Evolutionary conservation across 306 rosid species (phyloP).

Genomic region (Biancaea sappan): DNA sequence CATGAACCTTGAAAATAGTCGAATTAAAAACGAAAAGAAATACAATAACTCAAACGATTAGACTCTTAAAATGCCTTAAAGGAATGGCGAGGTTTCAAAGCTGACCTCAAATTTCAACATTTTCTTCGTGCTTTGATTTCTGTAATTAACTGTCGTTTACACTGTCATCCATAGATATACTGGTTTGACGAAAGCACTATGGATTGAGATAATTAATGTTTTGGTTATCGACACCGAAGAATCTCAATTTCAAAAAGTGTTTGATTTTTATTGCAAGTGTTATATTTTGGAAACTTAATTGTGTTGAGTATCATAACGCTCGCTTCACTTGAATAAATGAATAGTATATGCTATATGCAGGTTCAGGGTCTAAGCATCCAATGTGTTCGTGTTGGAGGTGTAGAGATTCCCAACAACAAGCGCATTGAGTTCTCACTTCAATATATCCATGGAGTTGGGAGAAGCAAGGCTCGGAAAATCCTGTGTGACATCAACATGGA

Average conservation of each 20-base stretch:
- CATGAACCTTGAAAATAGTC: background rate
- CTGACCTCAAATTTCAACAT: background rate
- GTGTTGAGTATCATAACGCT: too few relatives aligned
- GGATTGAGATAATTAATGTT: background rate
- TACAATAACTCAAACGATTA: background rate
- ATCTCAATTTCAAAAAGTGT: background rate
- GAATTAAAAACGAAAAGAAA: background rate
- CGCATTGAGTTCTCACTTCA: conserved; percentile 81
- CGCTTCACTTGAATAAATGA: too few relatives aligned
- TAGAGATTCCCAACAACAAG: conserved; percentile 91
- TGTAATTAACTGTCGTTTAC: background rate
- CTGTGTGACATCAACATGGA: conserved; percentile 66
- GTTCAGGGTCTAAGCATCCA: conserved; percentile 58
- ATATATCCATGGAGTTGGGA: conserved; percentile 91
- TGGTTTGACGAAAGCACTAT: background rate
- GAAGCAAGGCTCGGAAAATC: conserved; percentile 64
- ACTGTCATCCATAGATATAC: too few relatives aligned
- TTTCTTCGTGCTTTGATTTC: background rate
- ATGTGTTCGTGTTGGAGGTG: conserved; percentile 87
- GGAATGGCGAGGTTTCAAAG: background rate
- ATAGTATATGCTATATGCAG: conserved; percentile 16
- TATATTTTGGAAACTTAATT: background rate
- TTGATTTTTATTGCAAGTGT: background rate
- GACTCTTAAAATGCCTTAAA: background rate
- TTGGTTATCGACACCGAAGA: background rate